Conservation (phyloP, 805 yeast genomes). For the Saccharomycopsis olivae region DNA sequence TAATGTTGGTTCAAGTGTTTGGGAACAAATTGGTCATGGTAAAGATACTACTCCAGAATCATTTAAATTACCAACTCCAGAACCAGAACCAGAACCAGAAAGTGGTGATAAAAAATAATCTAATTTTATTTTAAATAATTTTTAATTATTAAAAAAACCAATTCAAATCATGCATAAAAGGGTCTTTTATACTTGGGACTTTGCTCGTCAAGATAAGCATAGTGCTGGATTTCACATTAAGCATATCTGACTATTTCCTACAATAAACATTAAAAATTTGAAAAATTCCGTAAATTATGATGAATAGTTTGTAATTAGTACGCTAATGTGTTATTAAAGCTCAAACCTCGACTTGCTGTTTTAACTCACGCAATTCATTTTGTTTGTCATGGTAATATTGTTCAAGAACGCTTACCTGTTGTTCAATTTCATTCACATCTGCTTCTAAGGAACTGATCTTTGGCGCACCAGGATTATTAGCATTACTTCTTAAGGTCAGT, state of each 20-base stretch:
- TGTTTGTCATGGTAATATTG: constrained; percentile 54
- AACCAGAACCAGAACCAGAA: constrained; percentile 59
- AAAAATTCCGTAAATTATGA: too few relatives aligned
- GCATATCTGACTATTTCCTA: too few relatives aligned
- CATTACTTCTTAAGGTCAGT: constrained; percentile 26
- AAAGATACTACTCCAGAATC: constrained; percentile 70
- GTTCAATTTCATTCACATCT: constrained; percentile 61
- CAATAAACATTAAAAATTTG: too few relatives aligned
- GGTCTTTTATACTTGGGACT: not conserved
- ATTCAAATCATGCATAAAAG: not conserved
- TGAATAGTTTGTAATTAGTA: too few relatives aligned
- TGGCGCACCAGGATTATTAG: constrained; percentile 15
- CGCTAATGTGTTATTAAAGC: too few relatives aligned
- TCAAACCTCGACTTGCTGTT: too few relatives aligned
- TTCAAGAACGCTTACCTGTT: constrained; percentile 66
- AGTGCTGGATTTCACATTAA: too few relatives aligned
- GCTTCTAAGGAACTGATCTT: not conserved
- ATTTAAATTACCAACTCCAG: constrained; percentile 75
- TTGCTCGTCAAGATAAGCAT: too few relatives aligned
- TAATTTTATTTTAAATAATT: not conserved
- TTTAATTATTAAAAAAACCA: too few relatives aligned
- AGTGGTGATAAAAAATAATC: constrained; percentile 9
- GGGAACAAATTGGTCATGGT: constrained; percentile 91
- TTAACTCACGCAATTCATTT: constrained; percentile 44
- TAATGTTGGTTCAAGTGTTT: constrained; percentile 76